A percentile compares a stretch with the other conserved stretches of the same genome.
Conservation (phyloP, 139 green algal genomes). For the Spirogloea muscicola region DNA sequence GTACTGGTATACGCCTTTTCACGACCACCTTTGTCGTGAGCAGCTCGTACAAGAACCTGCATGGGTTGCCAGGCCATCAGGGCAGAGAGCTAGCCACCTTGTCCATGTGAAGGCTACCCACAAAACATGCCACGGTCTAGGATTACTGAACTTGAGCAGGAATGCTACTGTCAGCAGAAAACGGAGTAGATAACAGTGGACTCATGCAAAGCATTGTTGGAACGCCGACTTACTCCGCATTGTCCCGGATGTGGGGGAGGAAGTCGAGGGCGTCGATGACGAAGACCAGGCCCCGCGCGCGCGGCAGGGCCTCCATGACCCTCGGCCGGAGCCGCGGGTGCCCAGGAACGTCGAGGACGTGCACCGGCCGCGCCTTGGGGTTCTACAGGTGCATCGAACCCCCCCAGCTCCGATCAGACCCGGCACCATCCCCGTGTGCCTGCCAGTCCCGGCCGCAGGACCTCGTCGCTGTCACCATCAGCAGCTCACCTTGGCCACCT, state of each 20-base stretch:
- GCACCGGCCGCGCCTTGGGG: slow-evolving; percentile 33
- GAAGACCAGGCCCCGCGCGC: slow-evolving; percentile 72
- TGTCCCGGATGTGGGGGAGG: slow-evolving; percentile 23
- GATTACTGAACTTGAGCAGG: neutral
- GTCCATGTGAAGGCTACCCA: neutral
- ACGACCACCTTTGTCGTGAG: slow-evolving; percentile 45
- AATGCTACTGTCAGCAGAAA: neutral
- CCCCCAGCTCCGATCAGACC: no score
- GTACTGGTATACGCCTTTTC: slow-evolving; percentile 64
- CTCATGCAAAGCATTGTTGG: neutral
- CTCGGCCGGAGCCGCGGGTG: slow-evolving; percentile 60
- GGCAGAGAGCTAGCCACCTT: neutral
- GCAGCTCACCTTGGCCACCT: slow-evolving; percentile 29
- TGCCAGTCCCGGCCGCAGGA: no score
- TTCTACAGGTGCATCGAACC: neutral
- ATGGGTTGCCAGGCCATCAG: neutral
- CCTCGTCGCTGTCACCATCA: no score
- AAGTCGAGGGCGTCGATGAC: slow-evolving; percentile 68
- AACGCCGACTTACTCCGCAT: slow-evolving; percentile 22
- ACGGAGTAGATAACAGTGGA: neutral
- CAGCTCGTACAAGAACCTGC: slow-evolving; percentile 40
- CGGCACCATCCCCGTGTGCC: no score
- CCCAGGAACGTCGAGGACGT: slow-evolving; percentile 79
- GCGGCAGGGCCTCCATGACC: slow-evolving; percentile 55
- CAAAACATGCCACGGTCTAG: neutral